Percentiles rank a stretch among this genome's conserved stretches.
phyloP scores from a whole-genome alignment of 352 stramenopile genomes.

The Globisporangium solare region DNA sequence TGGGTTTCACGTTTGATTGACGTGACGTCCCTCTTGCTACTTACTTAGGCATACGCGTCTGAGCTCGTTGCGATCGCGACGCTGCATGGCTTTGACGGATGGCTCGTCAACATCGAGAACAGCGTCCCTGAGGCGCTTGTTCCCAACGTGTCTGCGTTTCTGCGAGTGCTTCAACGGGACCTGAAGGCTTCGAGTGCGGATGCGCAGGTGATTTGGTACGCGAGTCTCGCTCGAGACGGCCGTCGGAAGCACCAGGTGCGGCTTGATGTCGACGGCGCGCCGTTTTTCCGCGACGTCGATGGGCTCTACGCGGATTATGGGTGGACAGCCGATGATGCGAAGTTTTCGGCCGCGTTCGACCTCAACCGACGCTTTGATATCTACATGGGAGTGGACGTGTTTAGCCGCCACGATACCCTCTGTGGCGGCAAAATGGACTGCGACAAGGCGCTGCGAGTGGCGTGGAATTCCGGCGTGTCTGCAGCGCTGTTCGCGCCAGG shows the following conservation, averaged over 20 bases:
- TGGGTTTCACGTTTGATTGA: neutral
- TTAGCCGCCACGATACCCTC: constrained; percentile 35
- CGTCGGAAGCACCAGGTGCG: constrained; percentile 29
- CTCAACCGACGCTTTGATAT: constrained; percentile 44
- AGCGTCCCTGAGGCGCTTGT: constrained; percentile 23
- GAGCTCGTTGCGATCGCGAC: constrained; percentile 35
- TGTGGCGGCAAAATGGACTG: constrained; percentile 31
- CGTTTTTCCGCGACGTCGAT: constrained; percentile 44
- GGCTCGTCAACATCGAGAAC: constrained; percentile 65
- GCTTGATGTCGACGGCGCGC: constrained; percentile 28
- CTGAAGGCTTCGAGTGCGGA: constrained; percentile 21
- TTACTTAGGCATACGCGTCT: constrained; percentile 20
- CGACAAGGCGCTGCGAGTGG: constrained; percentile 21
- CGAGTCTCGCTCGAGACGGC: constrained; percentile 30
- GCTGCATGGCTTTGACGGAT: constrained; percentile 49
- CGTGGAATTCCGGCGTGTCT: constrained; percentile 37
- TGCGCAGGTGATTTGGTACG: constrained; percentile 52
- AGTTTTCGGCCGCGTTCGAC: constrained; percentile 36
- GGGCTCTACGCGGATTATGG: constrained; percentile 50
- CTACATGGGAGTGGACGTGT: constrained; percentile 58
- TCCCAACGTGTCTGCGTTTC: constrained; percentile 28
- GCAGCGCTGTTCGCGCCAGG: constrained; percentile 31
- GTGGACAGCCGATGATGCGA: constrained; percentile 36
- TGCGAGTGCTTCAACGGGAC: constrained; percentile 20
- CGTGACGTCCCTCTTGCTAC: neutral